Conservation (phyloP, 768 basidiomycete genomes). For the Tylopilus intermedius region DNA sequence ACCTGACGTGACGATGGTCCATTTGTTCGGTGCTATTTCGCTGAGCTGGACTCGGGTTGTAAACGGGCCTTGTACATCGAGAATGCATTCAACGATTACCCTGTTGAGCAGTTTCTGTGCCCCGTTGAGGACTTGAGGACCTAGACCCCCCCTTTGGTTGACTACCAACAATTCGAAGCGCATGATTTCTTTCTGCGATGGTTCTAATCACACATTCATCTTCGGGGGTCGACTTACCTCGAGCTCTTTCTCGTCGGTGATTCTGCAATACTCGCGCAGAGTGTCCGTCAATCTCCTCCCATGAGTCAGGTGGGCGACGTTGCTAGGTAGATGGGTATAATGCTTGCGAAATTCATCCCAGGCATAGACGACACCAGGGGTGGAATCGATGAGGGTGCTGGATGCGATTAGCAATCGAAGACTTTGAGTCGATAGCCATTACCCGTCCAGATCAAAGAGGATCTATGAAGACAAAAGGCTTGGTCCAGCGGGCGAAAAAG, state of each 20-base stretch:
- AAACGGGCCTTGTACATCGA: neutral
- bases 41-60: conserved; percentile 17
- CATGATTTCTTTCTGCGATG: conserved; percentile 54
- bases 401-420: conserved; percentile 4
- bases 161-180: conserved; percentile 78
- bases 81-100: conserved; percentile 31
- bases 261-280: conserved; percentile 60
- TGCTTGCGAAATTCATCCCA: conserved; percentile 68
- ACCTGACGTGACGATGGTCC: conserved; percentile 86
- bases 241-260: conserved; percentile 53
- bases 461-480: conserved; percentile 36
- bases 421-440: conserved; percentile 12
- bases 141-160: conserved; percentile 35
- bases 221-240: conserved; percentile 37
- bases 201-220: neutral
- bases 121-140: conserved; percentile 64
- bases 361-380: conserved; percentile 73
- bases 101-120: conserved; percentile 50
- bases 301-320: conserved; percentile 59
- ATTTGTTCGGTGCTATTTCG: conserved; percentile 33
- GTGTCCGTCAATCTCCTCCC: conserved; percentile 76
- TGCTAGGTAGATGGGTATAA: conserved; percentile 49
- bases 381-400: conserved; percentile 77
- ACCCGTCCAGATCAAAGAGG: conserved; percentile 72
- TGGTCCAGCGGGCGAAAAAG: neutral